Evolutionary conservation across 169 alveolate species (phyloP).

Genomic region (Cardiosporidium cionae): DNA sequence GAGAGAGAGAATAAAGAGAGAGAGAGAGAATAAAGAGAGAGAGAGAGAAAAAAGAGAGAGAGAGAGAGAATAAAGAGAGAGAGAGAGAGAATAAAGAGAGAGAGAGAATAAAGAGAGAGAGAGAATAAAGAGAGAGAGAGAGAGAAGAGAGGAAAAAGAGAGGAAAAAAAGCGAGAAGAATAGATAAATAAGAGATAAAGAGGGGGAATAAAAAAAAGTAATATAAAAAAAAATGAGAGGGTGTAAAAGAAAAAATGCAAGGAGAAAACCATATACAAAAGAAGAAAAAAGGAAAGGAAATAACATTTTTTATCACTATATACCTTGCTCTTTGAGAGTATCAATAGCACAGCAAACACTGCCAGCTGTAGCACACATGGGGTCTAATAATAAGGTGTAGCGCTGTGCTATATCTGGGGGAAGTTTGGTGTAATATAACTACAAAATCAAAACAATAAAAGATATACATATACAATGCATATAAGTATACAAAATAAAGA

Average conservation of each 20-base stretch:
- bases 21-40: too few species aligned
- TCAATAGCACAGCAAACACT: conserved; percentile 51
- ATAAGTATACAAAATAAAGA: too few species aligned
- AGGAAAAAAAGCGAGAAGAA: too few species aligned
- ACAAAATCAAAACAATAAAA: background rate
- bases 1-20: too few species aligned
- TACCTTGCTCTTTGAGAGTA: conserved; percentile 49
- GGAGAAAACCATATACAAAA: background rate
- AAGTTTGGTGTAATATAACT: conserved; percentile 37
- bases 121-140: too few species aligned
- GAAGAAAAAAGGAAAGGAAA: background rate
- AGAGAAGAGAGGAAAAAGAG: background rate
- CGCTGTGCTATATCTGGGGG: conserved; percentile 53
- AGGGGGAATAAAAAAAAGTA: background rate
- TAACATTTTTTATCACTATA: conserved; percentile 7
- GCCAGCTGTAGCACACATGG: conserved; percentile 81
- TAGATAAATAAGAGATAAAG: too few species aligned
- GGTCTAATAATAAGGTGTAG: conserved; percentile 65
- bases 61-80: too few species aligned
- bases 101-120: too few species aligned
- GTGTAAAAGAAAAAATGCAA: background rate
- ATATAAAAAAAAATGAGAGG: too few species aligned
- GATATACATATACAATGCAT: too few species aligned
- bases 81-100: too few species aligned
- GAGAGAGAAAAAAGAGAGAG: background rate